phyloP scores from a whole-genome alignment of 305 asterid species.

The Fraxinus dipetala region DNA sequence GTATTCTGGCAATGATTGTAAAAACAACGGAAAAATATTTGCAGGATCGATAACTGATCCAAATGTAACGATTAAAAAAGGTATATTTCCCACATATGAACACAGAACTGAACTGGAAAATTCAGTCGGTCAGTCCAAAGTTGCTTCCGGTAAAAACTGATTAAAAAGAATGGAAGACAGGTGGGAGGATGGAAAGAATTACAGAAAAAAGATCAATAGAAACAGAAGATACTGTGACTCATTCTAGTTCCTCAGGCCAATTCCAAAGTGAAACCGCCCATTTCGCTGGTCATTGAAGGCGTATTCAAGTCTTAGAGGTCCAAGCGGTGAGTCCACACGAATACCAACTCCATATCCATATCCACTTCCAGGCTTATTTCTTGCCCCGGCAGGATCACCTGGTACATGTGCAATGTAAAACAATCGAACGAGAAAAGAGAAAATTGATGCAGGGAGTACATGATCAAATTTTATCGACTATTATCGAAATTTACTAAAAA shows the following conservation, averaged over 20 bases:
- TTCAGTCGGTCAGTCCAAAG: neutral
- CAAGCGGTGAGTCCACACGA: conserved; percentile 85
- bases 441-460: neutral
- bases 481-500: too few species aligned
- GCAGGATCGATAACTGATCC: neutral
- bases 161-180: neutral
- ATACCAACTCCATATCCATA: conserved; percentile 87
- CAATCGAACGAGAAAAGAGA: neutral
- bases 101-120: neutral
- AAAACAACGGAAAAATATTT: too few species aligned
- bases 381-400: conserved; percentile 97
- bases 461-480: neutral
- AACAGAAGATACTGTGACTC: neutral
- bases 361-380: conserved; percentile 91
- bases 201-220: too few species aligned
- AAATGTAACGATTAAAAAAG: neutral
- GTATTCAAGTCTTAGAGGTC: conserved; percentile 89
- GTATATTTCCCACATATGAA: neutral
- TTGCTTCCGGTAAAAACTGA: neutral
- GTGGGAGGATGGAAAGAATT: neutral
- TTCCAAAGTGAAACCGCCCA: conserved; percentile 89
- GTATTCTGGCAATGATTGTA: too few species aligned
- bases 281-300: conserved; percentile 73
- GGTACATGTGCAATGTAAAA: neutral
- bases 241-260: conserved; percentile 66